Base-by-base conservation (phyloP, 768 basidiomycete genomes). In the Panellus pusillus region DNA sequence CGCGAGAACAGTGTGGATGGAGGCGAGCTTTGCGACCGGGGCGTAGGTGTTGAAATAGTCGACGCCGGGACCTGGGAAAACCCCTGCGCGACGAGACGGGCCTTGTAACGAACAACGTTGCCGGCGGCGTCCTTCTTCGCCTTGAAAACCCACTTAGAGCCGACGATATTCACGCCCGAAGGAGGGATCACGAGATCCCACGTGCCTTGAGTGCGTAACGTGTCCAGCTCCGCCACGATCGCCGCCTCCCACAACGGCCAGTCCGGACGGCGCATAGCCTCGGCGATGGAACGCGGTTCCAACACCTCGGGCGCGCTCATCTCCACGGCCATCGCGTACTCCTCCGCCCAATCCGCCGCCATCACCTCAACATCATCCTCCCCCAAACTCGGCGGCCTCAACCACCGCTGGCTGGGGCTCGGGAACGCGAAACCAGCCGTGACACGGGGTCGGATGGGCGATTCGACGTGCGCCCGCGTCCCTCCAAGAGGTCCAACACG, bases 61-160 rank as follows among this genome's bases (percentile, higher is more conserved):
- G 18, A 68, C 38, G 3, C 71, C 70, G 5, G 58, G 3, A 63
- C 52, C 50, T 74, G 74, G 14, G 61, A 54, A 61, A 66, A 72
- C 4, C 74, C 72, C 48, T 70, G 62, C 2, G 71, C 71, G 15
- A 72, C 72, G 12, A 73, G 59, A 35, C 68, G 51, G 8, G 45
- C 45, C 31, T 47, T 47, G 45, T 47, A 35, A 2, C 45, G 45
- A 15, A 17, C 31, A 29, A 71, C 47, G 2, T 49, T 51, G 15
- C 72, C 72, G 7, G 57, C 29, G 4, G 53, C 54, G 44, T 72
- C 64, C 35, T 53, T 48, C 50, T 75, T 74, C 5, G 52, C 47
- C 37, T 55, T 61, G 57, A 67, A 73, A 13, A 67, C 61, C 65
- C 64, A 65, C 49, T 63, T 66, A 2, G 56, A 65, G 0, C 46